Conservation (phyloP, 352 stramenopile genomes). For the Globisporangium sylvaticum region DNA sequence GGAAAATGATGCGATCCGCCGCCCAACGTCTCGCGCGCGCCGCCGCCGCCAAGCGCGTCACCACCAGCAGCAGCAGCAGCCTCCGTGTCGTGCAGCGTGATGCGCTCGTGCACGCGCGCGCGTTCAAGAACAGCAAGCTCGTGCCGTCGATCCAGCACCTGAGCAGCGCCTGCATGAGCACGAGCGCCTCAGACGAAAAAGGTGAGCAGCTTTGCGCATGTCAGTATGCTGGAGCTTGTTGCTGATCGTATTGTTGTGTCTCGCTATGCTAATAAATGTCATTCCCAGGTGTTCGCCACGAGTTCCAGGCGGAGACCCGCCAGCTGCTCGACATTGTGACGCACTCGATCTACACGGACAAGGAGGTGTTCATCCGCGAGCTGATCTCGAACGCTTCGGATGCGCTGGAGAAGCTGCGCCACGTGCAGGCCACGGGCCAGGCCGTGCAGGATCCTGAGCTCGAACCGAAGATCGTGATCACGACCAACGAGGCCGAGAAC, state of each 20-base stretch:
- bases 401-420: slow-evolving; percentile 97
- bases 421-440: slow-evolving; percentile 83
- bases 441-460: slow-evolving; percentile 74
- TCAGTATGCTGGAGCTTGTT: neutral
- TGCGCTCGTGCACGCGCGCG: slow-evolving; percentile 6
- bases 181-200: slow-evolving; percentile 38
- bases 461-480: slow-evolving; percentile 96
- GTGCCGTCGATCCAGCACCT: slow-evolving; percentile 33
- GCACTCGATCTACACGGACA: slow-evolving; percentile 99
- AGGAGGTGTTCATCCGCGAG: slow-evolving; percentile 99
- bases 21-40: slow-evolving; percentile 40
- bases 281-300: slow-evolving; percentile 55
- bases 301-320: slow-evolving; percentile 95
- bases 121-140: slow-evolving; percentile 26
- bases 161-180: slow-evolving; percentile 30
- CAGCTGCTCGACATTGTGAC: slow-evolving; percentile 98
- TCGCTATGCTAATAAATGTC: neutral
- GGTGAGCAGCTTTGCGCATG: slow-evolving; percentile 14
- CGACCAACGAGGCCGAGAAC: slow-evolving; percentile 92
- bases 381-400: slow-evolving; percentile 99
- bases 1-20: slow-evolving; percentile 48
- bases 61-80: slow-evolving; percentile 18
- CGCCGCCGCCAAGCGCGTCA: slow-evolving; percentile 12
- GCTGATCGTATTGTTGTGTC: neutral
- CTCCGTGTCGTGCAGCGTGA: slow-evolving; percentile 15